phyloP scores from a whole-genome alignment of 495 filamentous ascomycete species.

The Penicillium verhagenii region DNA sequence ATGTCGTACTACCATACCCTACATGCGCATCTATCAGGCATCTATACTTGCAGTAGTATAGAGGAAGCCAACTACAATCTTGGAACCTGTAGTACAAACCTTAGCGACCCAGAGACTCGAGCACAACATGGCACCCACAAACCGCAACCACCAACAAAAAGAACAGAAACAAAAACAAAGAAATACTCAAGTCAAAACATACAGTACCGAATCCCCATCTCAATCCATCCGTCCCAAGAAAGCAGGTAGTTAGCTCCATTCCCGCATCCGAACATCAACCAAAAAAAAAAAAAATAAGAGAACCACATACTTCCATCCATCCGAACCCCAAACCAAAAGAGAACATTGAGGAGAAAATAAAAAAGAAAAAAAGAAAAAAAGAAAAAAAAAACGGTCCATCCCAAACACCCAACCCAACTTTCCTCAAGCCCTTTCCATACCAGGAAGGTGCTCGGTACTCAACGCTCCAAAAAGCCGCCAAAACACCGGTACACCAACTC shows the following conservation, averaged over 20 bases:
- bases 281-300: too few relatives aligned
- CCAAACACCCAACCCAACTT: too few relatives aligned
- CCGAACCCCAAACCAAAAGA: not conserved
- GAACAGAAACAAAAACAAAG: not conserved
- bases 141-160: not conserved
- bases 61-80: too few relatives aligned
- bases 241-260: too few relatives aligned
- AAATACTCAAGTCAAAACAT: not conserved
- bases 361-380: too few relatives aligned
- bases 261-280: not conserved
- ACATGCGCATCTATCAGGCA: not conserved
- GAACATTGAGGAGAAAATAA: too few relatives aligned
- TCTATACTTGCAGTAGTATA: not conserved
- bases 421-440: slow-evolving; percentile 18
- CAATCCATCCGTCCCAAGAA: too few relatives aligned
- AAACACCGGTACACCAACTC: not conserved
- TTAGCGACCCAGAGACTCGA: too few relatives aligned
- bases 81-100: too few relatives aligned
- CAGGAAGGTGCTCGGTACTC: slow-evolving; percentile 21
- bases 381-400: too few relatives aligned
- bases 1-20: too few relatives aligned
- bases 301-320: not conserved
- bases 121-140: too few relatives aligned
- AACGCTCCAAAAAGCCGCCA: not conserved
- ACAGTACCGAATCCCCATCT: not conserved